Percentiles rank a stretch among this genome's conserved stretches.
These are phyloP conservation scores for Suillus brevipes DNA, from an alignment of 768 basidiomycete genomes.

Conservation along the genomic window DNA sequence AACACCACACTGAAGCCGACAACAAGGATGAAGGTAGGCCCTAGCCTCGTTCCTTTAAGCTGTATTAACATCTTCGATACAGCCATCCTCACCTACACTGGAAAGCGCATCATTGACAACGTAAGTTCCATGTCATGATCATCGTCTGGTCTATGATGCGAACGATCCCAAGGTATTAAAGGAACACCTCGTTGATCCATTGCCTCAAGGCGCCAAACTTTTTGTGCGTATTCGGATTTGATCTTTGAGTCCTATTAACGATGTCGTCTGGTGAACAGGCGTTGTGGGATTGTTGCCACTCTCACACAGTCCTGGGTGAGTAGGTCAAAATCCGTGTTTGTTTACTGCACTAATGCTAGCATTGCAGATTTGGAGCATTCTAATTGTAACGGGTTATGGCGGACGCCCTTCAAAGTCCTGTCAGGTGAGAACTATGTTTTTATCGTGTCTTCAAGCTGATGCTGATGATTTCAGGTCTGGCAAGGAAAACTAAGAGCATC, in stretches of 20 bases:
- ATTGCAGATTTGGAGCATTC: slow-evolving; percentile 28
- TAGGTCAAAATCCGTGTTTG: no score
- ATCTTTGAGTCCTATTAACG: not conserved
- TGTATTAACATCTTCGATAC: not conserved
- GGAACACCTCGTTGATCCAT: slow-evolving; percentile 23
- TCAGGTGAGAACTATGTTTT: not conserved
- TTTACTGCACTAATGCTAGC: not conserved
- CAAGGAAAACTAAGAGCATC: not conserved
- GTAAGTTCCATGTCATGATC: slow-evolving; percentile 26
- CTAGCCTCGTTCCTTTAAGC: not conserved
- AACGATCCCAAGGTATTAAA: slow-evolving; percentile 21
- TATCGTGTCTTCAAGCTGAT: not conserved
- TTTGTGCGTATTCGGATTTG: slow-evolving; percentile 21
- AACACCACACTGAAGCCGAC: slow-evolving; percentile 48
- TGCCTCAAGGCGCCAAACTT: slow-evolving; percentile 26
- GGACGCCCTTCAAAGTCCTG: not conserved
- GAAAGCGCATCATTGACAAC: slow-evolving; percentile 24
- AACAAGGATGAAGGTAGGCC: slow-evolving; percentile 50
- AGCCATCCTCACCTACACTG: slow-evolving; percentile 18
- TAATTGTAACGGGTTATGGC: slow-evolving; percentile 22
- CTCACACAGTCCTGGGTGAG: slow-evolving; percentile 30
- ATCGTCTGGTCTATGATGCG: not conserved
- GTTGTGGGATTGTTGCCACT: slow-evolving; percentile 32
- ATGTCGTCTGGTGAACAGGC: slow-evolving; percentile 16
- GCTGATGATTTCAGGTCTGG: not conserved